Conservation (phyloP, 2,329 filamentous ascomycete species). For the Verticillium longisporum region DNA sequence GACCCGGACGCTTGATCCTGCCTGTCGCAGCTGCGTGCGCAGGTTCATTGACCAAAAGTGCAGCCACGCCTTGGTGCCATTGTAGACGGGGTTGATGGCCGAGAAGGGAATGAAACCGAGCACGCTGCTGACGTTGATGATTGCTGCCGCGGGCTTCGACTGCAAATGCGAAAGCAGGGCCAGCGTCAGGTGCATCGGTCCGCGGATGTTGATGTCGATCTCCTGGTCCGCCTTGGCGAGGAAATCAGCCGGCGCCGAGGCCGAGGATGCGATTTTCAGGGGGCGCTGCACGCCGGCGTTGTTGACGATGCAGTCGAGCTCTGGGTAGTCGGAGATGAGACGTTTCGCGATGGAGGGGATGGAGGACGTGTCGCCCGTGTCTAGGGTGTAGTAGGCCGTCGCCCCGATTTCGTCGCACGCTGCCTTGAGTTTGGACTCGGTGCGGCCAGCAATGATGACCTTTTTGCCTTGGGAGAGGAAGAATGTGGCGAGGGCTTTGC, state of each 20-base stretch:
- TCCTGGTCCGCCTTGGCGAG: slow-evolving; percentile 47
- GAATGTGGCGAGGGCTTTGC: slow-evolving; percentile 38
- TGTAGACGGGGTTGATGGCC: slow-evolving; percentile 52
- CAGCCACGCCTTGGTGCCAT: slow-evolving; percentile 51
- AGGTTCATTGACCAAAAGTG: slow-evolving; percentile 47
- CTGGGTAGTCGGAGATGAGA: slow-evolving; percentile 37
- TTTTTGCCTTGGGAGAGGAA: slow-evolving; percentile 39
- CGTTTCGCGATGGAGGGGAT: slow-evolving; percentile 39
- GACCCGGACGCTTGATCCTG: slow-evolving; percentile 33
- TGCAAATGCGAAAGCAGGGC: slow-evolving; percentile 42
- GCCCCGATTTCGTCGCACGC: slow-evolving; percentile 36
- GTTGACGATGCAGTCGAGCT: slow-evolving; percentile 50
- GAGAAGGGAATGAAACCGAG: slow-evolving; percentile 45
- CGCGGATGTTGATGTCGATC: slow-evolving; percentile 51
- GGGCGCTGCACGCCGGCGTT: slow-evolving; percentile 53
- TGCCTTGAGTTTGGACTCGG: slow-evolving; percentile 42
- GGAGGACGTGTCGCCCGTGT: slow-evolving; percentile 36
- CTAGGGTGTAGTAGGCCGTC: slow-evolving; percentile 42
- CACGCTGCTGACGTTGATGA: slow-evolving; percentile 48
- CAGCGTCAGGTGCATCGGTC: slow-evolving; percentile 49
- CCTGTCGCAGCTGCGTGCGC: slow-evolving; percentile 37
- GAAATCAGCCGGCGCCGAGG: slow-evolving; percentile 32
- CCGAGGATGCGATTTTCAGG: slow-evolving; percentile 25
- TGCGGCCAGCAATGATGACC: slow-evolving; percentile 46
- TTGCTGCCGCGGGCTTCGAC: slow-evolving; percentile 7